These are phyloP conservation scores for Exophiala oligosperma DNA, from an alignment of 2,329 filamentous ascomycete genomes.

Conservation along the genomic window DNA sequence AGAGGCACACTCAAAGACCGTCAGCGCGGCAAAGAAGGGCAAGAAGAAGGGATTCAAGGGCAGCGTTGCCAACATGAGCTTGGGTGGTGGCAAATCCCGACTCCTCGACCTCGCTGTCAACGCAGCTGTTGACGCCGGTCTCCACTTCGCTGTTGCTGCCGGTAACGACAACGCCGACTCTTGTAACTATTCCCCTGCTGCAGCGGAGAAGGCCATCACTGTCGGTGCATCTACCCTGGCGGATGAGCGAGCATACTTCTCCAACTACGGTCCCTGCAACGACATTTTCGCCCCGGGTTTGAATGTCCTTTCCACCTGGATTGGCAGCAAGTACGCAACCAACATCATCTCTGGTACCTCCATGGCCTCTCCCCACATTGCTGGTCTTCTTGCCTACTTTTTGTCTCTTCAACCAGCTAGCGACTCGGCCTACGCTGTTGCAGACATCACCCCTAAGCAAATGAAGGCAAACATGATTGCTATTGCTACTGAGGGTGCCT, in stretches of 20 bases:
- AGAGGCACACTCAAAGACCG: slow-evolving; percentile 72
- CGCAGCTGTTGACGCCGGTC: slow-evolving; percentile 83
- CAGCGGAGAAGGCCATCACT: slow-evolving; percentile 86
- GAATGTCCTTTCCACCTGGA: slow-evolving; percentile 98
- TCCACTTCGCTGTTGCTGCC: slow-evolving; percentile 97
- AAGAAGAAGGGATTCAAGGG: slow-evolving; percentile 98
- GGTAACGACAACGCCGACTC: slow-evolving; percentile 99
- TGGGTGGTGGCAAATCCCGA: slow-evolving; percentile 94
- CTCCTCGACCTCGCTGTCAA: slow-evolving; percentile 91
- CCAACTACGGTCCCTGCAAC: slow-evolving; percentile 94
- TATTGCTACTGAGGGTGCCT: slow-evolving; percentile 75
- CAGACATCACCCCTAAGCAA: slow-evolving; percentile 86
- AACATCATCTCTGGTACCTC: slow-evolving; percentile 99
- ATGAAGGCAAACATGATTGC: slow-evolving; percentile 86
- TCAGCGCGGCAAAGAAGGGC: slow-evolving; percentile 76
- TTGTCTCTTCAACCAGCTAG: slow-evolving; percentile 89
- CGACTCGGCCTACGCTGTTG: slow-evolving; percentile 89
- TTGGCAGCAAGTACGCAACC: slow-evolving; percentile 89
- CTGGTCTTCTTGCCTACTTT: slow-evolving; percentile 95
- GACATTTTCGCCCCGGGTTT: slow-evolving; percentile 98
- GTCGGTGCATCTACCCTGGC: slow-evolving; percentile 92
- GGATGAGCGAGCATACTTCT: slow-evolving; percentile 99
- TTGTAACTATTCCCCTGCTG: slow-evolving; percentile 98
- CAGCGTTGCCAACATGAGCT: slow-evolving; percentile 98
- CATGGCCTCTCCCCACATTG: slow-evolving; percentile 97